Evolutionary conservation across 495 filamentous ascomycete species (phyloP).

Genomic region (Cudoniella acicularis): DNA sequence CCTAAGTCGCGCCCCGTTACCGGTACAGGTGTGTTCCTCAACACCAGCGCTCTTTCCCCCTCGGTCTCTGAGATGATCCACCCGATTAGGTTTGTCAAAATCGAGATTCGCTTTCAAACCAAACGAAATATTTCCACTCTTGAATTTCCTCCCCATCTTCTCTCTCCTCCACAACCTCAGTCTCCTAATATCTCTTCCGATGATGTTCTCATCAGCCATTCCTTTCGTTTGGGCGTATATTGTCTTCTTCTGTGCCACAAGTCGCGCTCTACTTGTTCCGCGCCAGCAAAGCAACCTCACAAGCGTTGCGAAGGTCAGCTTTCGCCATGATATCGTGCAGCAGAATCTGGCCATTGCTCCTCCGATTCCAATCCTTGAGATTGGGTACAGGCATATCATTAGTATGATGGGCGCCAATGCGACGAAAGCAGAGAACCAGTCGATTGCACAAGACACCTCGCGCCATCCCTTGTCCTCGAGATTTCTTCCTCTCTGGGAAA

Average conservation of each 20-base stretch:
- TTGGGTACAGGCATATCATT: conserved; percentile 10
- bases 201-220: not conserved
- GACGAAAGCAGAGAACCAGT: conserved; percentile 1
- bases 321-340: not conserved
- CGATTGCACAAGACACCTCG: not conserved
- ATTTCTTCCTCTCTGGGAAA: not conserved
- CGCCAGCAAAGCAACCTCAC: too few species aligned
- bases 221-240: not conserved
- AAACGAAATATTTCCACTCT: not conserved
- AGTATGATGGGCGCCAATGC: conserved; percentile 6
- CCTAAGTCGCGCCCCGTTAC: too few species aligned
- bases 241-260: not conserved
- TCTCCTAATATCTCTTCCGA: not conserved
- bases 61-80: too few species aligned
- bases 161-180: not conserved
- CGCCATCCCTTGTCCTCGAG: not conserved
- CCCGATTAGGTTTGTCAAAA: not conserved
- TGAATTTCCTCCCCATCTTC: not conserved
- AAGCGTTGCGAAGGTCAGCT: not conserved
- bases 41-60: too few species aligned
- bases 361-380: conserved; percentile 13
- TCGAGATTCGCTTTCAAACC: not conserved
- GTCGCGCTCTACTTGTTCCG: not conserved
- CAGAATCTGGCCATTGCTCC: conserved; percentile 7
- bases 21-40: too few species aligned